Conservation (phyloP, 1,284 basidiomycete species). For the Boletus semigastroideus region DNA sequence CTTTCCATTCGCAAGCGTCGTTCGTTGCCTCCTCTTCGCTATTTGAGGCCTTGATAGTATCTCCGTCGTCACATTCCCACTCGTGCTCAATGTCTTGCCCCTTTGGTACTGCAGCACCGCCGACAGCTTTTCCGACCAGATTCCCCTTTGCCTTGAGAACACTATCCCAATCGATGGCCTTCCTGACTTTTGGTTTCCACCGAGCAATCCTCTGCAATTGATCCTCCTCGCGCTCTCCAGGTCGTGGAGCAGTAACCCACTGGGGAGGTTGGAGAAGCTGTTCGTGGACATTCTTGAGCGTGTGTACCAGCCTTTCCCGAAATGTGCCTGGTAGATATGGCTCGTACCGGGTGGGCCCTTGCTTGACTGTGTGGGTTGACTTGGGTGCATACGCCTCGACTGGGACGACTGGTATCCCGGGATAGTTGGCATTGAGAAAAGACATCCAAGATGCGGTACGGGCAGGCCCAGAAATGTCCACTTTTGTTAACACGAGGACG, state of each 20-base stretch:
- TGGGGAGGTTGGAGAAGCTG: conserved; percentile 72
- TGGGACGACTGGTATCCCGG: conserved; percentile 59
- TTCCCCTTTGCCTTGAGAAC: conserved; percentile 47
- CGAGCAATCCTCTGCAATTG: conserved; percentile 45
- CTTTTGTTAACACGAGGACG: conserved; percentile 83
- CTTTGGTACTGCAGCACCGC: conserved; percentile 39
- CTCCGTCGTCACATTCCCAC: conserved; percentile 13
- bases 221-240: conserved; percentile 18
- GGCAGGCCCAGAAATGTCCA: conserved; percentile 67
- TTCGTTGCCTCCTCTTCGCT: conserved; percentile 16
- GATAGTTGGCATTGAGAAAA: conserved; percentile 60
- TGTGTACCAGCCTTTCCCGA: conserved; percentile 60
- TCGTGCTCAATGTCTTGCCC: conserved; percentile 2
- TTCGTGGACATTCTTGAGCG: conserved; percentile 66
- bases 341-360: conserved; percentile 54
- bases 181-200: conserved; percentile 70
- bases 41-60: conserved; percentile 17
- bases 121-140: conserved; percentile 43
- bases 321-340: conserved; percentile 67
- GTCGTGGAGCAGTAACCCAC: conserved; percentile 47
- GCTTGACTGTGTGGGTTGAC: conserved; percentile 22
- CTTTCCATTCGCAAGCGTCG: conserved; percentile 31
- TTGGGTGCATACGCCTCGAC: conserved; percentile 73
- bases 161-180: conserved; percentile 71
- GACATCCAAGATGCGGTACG: conserved; percentile 65